Evolutionary conservation across 805 yeast genomes (phyloP).

Genomic region (Starmerella vaccinii): DNA sequence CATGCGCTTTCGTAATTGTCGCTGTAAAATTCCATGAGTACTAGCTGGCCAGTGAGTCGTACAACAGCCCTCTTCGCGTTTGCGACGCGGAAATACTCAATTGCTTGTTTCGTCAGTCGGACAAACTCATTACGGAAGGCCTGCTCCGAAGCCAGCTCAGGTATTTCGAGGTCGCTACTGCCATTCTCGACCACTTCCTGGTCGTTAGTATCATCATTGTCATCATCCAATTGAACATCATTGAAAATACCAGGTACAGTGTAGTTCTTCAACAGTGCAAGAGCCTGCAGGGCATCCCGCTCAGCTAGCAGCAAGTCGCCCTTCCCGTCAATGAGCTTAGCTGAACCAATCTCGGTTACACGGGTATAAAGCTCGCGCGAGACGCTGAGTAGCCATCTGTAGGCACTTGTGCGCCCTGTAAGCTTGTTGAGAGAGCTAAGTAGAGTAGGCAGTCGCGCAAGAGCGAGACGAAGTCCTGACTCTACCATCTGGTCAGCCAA

Average conservation of each 20-base stretch:
- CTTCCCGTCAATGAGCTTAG: slow-evolving; percentile 28
- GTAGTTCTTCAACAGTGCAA: slow-evolving; percentile 28
- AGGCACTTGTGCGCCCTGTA: slow-evolving; percentile 24
- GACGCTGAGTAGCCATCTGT: slow-evolving; percentile 32
- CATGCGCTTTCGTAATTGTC: slow-evolving; percentile 52
- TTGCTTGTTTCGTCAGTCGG: slow-evolving; percentile 45
- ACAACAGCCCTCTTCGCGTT: slow-evolving; percentile 58
- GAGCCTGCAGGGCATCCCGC: slow-evolving; percentile 33
- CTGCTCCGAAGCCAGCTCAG: slow-evolving; percentile 30
- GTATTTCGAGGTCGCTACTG: slow-evolving; percentile 22
- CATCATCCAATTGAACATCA: slow-evolving; percentile 26
- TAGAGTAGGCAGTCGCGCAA: slow-evolving; percentile 16
- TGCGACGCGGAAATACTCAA: slow-evolving; percentile 43
- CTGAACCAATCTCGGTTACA: slow-evolving; percentile 26
- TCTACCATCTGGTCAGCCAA: slow-evolving; percentile 26
- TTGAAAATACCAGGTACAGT: slow-evolving; percentile 27
- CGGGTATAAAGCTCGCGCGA: slow-evolving; percentile 36
- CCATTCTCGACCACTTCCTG: slow-evolving; percentile 7
- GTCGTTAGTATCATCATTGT: background rate
- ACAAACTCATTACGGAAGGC: slow-evolving; percentile 39
- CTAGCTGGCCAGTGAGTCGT: slow-evolving; percentile 67
- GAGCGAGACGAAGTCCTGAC: slow-evolving; percentile 8
- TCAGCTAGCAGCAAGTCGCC: slow-evolving; percentile 37
- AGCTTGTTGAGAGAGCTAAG: slow-evolving; percentile 18
- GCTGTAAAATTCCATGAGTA: slow-evolving; percentile 49